A percentile compares a stretch with the other conserved stretches of the same genome.
Conservation (phyloP, 2,329 filamentous ascomycete genomes). For the Dissoconium aciculare region DNA sequence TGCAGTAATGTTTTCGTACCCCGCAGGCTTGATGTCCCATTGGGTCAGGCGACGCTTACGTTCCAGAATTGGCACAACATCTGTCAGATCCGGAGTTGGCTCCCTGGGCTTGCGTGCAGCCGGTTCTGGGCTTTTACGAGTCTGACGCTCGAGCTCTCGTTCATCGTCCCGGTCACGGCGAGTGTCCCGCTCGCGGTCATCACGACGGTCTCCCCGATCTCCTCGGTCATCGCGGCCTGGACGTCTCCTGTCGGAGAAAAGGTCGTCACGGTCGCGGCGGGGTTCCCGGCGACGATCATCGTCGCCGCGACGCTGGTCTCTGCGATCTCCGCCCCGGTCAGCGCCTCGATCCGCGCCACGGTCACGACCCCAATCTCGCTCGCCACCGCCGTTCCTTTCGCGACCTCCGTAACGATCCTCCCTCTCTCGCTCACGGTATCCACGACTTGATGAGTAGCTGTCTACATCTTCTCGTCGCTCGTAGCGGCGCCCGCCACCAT, state of each 20-base stretch:
- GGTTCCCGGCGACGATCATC: slow-evolving; percentile 31
- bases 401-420: slow-evolving; percentile 74
- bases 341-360: slow-evolving; percentile 54
- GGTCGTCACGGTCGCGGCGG: slow-evolving; percentile 30
- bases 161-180: slow-evolving; percentile 24
- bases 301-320: slow-evolving; percentile 42
- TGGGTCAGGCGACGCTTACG: slow-evolving; percentile 88
- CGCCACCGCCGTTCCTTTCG: slow-evolving; percentile 11
- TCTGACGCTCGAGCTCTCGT: slow-evolving; percentile 22
- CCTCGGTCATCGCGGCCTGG: slow-evolving; percentile 33
- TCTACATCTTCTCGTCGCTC: slow-evolving; percentile 44
- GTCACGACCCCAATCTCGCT: slow-evolving; percentile 57
- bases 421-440: slow-evolving; percentile 81
- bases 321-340: slow-evolving; percentile 56
- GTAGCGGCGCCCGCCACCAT: slow-evolving; percentile 54
- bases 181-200: slow-evolving; percentile 28
- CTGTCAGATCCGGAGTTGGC: slow-evolving; percentile 85
- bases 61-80: slow-evolving; percentile 65
- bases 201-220: slow-evolving; percentile 12
- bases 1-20: slow-evolving; percentile 94
- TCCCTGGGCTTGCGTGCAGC: slow-evolving; percentile 83
- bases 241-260: slow-evolving; percentile 17
- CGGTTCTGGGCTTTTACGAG: slow-evolving; percentile 56
- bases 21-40: slow-evolving; percentile 98
- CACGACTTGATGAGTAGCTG: slow-evolving; percentile 82